These are phyloP conservation scores for Aspergillus sojae DNA, from an alignment of 2,329 filamentous ascomycete species.

Conservation along the genomic window DNA sequence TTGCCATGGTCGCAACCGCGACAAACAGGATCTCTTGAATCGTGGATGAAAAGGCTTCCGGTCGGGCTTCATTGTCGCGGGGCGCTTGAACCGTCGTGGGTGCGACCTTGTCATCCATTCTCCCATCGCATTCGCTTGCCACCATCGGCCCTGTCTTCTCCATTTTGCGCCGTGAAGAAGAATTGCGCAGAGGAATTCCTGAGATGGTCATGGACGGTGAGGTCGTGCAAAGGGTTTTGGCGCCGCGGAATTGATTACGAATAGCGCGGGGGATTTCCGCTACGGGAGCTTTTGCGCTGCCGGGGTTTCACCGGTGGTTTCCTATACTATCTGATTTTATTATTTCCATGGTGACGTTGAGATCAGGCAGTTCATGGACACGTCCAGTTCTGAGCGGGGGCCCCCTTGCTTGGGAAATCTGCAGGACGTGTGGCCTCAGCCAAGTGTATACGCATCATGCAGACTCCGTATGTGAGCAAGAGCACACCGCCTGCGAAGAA, in stretches of 20 bases:
- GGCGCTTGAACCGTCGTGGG: neutral
- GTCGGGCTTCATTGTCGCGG: conserved; percentile 29
- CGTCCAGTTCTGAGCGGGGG: neutral
- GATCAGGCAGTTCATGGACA: neutral
- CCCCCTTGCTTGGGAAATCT: neutral
- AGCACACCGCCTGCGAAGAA: neutral
- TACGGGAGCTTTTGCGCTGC: neutral
- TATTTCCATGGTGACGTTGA: neutral
- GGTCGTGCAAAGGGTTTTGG: neutral
- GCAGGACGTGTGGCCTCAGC: too few species aligned
- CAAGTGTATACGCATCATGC: neutral
- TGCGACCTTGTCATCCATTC: neutral
- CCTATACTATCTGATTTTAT: too few species aligned
- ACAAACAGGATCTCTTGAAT: conserved; percentile 68
- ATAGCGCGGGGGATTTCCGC: neutral
- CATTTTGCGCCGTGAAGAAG: neutral
- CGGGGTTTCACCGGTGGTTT: neutral
- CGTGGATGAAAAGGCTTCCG: conserved; percentile 57
- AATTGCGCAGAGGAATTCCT: neutral
- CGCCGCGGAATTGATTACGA: neutral
- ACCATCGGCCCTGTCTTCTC: neutral
- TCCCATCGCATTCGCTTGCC: neutral
- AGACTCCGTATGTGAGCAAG: neutral
- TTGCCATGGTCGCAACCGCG: conserved; percentile 67
- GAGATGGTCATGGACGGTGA: neutral